phyloP scores from a whole-genome alignment of 331 rosid genomes.

The Erythrophleum ivorense region DNA sequence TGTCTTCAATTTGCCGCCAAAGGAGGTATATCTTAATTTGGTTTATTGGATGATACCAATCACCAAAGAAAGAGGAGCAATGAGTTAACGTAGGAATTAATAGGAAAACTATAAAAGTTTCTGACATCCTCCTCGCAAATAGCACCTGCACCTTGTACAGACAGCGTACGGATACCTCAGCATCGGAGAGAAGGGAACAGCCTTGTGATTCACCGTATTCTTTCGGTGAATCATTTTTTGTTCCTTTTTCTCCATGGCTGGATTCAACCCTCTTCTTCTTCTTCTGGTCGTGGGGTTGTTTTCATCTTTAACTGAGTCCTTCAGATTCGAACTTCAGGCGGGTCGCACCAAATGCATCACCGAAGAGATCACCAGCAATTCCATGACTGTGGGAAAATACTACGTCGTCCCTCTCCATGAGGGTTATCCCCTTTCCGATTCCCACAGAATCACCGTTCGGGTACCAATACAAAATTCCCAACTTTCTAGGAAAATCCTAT shows the following conservation, averaged over 20 bases:
- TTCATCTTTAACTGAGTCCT: slow-evolving; percentile 56
- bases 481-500: not conserved
- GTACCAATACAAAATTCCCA: slow-evolving; percentile 42
- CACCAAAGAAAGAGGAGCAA: not conserved
- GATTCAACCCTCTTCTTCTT: slow-evolving; percentile 10
- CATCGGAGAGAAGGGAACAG: not conserved
- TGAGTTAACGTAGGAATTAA: not conserved
- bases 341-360: slow-evolving; percentile 83
- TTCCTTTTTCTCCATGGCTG: not conserved
- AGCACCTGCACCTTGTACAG: too few relatives aligned
- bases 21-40: not conserved
- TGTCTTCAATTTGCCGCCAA: too few relatives aligned
- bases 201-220: not conserved
- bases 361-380: slow-evolving; percentile 74
- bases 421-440: slow-evolving; percentile 63
- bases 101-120: not conserved
- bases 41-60: not conserved
- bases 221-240: not conserved
- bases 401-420: slow-evolving; percentile 59
- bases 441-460: slow-evolving; percentile 78
- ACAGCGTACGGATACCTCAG: not conserved
- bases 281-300: slow-evolving; percentile 51
- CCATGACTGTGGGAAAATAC: slow-evolving; percentile 91
- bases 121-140: not conserved
- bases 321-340: slow-evolving; percentile 81